Evolutionary conservation across 306 rosid species (phyloP).

Genomic region (Delonix regia): DNA sequence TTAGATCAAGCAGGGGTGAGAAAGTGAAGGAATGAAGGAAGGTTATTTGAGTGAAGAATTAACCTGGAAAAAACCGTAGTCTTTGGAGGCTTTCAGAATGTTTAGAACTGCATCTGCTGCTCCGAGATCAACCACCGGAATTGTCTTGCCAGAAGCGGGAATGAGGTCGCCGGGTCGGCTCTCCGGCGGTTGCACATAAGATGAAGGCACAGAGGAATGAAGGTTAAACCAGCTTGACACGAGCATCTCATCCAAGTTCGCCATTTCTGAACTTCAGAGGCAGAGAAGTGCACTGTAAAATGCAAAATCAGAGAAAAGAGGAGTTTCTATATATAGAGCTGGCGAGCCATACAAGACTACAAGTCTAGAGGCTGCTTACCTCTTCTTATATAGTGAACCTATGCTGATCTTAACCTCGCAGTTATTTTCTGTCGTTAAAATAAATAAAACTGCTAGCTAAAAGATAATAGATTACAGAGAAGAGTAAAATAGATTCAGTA

Average conservation of each 20-base stretch:
- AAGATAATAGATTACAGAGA: too few species aligned
- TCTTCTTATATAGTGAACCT: neutral
- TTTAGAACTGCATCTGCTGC: constrained; percentile 10
- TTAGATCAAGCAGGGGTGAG: neutral
- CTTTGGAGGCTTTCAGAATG: constrained; percentile 56
- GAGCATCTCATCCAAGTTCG: constrained; percentile 37
- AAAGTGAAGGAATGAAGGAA: neutral
- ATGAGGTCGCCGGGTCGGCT: constrained; percentile 38
- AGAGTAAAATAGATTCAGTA: neutral
- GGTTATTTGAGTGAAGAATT: neutral
- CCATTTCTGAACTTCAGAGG: constrained; percentile 27
- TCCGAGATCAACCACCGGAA: constrained; percentile 63
- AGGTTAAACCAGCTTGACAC: constrained; percentile 44
- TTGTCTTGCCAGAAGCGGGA: constrained; percentile 9
- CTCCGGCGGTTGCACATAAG: constrained; percentile 49
- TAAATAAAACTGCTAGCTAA: too few species aligned
- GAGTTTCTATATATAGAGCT: constrained; percentile 9
- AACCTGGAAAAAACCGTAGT: constrained; percentile 84
- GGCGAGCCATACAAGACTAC: neutral
- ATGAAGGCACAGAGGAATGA: constrained; percentile 40
- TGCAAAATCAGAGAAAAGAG: neutral
- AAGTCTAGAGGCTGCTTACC: neutral
- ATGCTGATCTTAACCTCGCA: neutral
- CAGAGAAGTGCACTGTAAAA: neutral
- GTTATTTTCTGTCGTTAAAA: neutral